Conservation (phyloP, 2,329 filamentous ascomycete genomes). For the Penicillium sclerotigenum region DNA sequence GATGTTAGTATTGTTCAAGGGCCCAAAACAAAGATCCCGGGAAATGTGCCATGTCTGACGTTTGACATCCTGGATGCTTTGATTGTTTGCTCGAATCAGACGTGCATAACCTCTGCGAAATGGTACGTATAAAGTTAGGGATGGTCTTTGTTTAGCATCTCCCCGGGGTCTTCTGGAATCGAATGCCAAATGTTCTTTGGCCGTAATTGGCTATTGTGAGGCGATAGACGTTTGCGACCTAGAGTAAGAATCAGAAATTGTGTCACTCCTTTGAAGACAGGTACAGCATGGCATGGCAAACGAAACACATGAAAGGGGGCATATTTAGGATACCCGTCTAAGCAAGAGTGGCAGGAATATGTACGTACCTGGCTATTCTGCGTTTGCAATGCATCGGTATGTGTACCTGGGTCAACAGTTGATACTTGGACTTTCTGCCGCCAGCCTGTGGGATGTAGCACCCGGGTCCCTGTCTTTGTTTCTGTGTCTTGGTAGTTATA, state of each 20-base stretch:
- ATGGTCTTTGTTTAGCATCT: not conserved
- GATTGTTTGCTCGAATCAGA: not conserved
- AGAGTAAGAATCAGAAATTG: not conserved
- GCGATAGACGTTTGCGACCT: not conserved
- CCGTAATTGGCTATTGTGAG: not conserved
- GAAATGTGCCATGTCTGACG: not conserved
- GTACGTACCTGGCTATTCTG: not conserved
- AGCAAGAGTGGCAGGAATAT: not conserved
- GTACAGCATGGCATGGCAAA: not conserved
- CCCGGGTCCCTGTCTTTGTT: not conserved
- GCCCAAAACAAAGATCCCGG: not conserved
- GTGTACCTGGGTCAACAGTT: not conserved
- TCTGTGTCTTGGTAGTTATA: not conserved
- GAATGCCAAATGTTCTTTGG: not conserved
- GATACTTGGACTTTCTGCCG: not conserved
- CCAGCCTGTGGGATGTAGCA: not conserved
- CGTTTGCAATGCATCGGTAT: not conserved
- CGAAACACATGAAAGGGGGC: not conserved
- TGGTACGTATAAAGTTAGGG: not conserved
- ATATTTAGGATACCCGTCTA: not conserved
- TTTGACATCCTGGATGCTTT: not conserved
- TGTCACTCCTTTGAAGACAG: not conserved
- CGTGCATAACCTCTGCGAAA: not conserved
- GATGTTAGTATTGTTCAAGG: slow-evolving; percentile 4
- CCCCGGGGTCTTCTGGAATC: not conserved